These are phyloP conservation scores for Panus rudis DNA, from an alignment of 768 basidiomycete species.

Conservation along the genomic window DNA sequence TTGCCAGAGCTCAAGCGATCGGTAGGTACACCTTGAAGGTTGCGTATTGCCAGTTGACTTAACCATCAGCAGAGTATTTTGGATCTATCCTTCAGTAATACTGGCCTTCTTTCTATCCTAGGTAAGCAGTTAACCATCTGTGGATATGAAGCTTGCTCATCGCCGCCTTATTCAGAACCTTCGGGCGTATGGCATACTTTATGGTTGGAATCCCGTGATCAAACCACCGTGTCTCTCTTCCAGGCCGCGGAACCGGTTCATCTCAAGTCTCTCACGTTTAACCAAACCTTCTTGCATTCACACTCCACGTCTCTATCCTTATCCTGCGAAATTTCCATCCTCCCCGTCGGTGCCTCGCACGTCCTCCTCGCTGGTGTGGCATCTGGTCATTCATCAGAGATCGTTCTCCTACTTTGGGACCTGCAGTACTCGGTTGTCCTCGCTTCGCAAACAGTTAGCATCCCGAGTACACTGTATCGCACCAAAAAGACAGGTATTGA, in stretches of 20 bases:
- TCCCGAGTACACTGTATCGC: slow-evolving; percentile 19
- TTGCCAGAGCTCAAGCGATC: slow-evolving; percentile 12
- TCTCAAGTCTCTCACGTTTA: slow-evolving; percentile 16
- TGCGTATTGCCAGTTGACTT: no score
- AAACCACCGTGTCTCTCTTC: slow-evolving; percentile 7
- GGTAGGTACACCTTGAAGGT: neutral
- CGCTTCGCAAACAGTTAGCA: slow-evolving; percentile 18
- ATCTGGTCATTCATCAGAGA: slow-evolving; percentile 9
- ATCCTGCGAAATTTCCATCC: slow-evolving; percentile 16
- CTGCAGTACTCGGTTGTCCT: slow-evolving; percentile 27
- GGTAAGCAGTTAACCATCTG: slow-evolving; percentile 15
- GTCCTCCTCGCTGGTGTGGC: slow-evolving; percentile 22
- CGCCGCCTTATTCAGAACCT: slow-evolving; percentile 8
- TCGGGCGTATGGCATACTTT: slow-evolving; percentile 17
- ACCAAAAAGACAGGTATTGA: slow-evolving; percentile 14
- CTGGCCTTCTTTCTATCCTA: slow-evolving; percentile 24
- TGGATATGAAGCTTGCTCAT: neutral
- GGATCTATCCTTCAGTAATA: slow-evolving; percentile 23
- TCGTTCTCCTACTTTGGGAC: slow-evolving; percentile 27
- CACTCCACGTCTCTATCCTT: neutral
- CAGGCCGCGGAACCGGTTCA: slow-evolving; percentile 13
- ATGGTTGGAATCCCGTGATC: slow-evolving; percentile 9
- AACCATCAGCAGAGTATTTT: slow-evolving; percentile 18
- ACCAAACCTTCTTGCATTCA: slow-evolving; percentile 4
- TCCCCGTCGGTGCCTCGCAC: slow-evolving; percentile 23